A percentile compares a stretch with the other conserved stretches of the same genome.
Conservation (phyloP, 2,329 filamentous ascomycete genomes). For the Furcasterigmium furcatum region DNA sequence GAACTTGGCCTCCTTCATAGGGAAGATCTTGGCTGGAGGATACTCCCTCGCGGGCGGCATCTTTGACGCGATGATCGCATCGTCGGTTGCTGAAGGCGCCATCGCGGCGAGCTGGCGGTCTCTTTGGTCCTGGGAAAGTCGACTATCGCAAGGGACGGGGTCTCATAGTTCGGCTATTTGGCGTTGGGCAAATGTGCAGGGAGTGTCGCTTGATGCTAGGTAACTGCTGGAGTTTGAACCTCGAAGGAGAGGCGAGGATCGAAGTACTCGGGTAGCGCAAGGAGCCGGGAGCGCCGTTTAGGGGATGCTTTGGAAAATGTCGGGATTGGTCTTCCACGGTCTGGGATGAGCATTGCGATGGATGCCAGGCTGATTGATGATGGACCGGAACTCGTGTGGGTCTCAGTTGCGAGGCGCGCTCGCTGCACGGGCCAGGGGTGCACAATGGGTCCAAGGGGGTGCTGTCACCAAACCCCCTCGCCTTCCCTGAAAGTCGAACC, state of each 20-base stretch:
- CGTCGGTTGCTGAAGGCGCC: slow-evolving; percentile 52
- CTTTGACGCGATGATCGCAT: slow-evolving; percentile 30
- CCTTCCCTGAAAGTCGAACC: no score
- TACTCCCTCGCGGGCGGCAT: slow-evolving; percentile 41
- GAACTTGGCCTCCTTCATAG: slow-evolving; percentile 60
- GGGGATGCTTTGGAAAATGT: no score
- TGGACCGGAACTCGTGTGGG: no score
- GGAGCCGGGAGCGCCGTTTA: no score
- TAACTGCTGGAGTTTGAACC: no score
- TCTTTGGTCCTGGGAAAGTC: slow-evolving; percentile 4
- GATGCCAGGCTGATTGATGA: not conserved
- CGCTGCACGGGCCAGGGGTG: no score
- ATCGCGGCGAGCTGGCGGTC: slow-evolving; percentile 25
- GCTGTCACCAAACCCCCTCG: no score
- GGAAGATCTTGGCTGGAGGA: slow-evolving; percentile 53
- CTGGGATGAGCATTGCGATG: not conserved
- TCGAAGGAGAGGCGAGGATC: no score
- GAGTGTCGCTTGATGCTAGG: no score
- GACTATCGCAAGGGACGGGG: not conserved
- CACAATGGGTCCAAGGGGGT: no score
- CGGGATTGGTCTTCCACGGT: no score
- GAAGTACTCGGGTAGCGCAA: no score
- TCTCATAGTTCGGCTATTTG: not conserved
- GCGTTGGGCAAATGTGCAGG: not conserved
- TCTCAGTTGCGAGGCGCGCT: slow-evolving; percentile 6